Conservation (phyloP, 768 basidiomycete species). For the Sporobolomyces pararoseus region DNA sequence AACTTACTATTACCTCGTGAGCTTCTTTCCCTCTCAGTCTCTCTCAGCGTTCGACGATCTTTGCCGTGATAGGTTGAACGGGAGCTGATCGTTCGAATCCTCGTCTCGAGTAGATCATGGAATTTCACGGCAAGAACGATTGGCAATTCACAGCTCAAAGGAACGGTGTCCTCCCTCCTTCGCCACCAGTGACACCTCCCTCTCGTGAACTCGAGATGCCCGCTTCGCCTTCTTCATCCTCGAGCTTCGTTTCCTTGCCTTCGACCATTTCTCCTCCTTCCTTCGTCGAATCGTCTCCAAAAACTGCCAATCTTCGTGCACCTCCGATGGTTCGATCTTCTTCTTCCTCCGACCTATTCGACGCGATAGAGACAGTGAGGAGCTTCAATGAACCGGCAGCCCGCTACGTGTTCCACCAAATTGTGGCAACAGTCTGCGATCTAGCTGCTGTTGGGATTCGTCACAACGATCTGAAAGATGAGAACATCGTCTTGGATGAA, state of each 20-base stretch:
- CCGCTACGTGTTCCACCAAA: slow-evolving; percentile 75
- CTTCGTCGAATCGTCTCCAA: background rate
- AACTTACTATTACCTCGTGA: slow-evolving; percentile 74
- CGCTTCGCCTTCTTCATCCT: background rate
- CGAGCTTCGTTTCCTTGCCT: background rate
- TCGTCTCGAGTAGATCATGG: slow-evolving; percentile 47
- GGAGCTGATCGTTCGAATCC: background rate
- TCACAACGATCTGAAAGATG: slow-evolving; percentile 53
- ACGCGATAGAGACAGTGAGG: slow-evolving; percentile 85
- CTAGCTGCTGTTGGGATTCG: slow-evolving; percentile 53
- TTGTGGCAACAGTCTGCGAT: slow-evolving; percentile 77
- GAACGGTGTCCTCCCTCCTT: background rate
- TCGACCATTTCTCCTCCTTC: background rate
- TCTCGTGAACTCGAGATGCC: background rate
- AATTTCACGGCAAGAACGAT: slow-evolving; percentile 73
- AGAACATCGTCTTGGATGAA: slow-evolving; percentile 52
- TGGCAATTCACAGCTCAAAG: slow-evolving; percentile 59
- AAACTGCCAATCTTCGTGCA: background rate
- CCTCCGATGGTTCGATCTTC: slow-evolving; percentile 19
- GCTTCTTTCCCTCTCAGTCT: background rate
- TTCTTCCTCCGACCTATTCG: slow-evolving; percentile 66
- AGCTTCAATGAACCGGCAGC: slow-evolving; percentile 72
- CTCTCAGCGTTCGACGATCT: background rate
- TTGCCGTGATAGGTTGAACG: background rate
- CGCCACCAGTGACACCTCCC: slow-evolving; percentile 24